Percentiles rank a stretch among this genome's conserved stretches.
Evolutionary conservation across 1,284 basidiomycete species (phyloP).

Genomic region (Sparassis latifolia): DNA sequence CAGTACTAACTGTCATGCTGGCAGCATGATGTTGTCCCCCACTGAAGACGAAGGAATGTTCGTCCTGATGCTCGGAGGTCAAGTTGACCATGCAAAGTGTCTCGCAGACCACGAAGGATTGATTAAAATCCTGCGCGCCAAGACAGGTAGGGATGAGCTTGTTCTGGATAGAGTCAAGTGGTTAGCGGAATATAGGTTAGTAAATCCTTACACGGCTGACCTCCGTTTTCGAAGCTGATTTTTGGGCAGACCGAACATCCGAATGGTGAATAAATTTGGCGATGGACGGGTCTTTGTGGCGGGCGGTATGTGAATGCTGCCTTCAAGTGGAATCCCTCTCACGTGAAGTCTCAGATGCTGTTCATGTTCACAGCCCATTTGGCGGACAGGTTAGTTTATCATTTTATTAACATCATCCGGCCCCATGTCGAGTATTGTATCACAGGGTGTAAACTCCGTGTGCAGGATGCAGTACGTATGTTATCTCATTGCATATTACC

Average conservation of each 20-base stretch:
- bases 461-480: slow-evolving; percentile 7
- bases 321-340: background rate
- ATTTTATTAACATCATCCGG: background rate
- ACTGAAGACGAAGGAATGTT: slow-evolving; percentile 1
- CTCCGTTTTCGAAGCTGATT: no score
- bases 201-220: background rate
- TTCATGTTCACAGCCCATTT: slow-evolving; percentile 26
- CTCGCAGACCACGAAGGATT: slow-evolving; percentile 1
- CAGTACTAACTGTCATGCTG: background rate
- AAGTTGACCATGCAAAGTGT: slow-evolving; percentile 1
- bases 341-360: slow-evolving; percentile 12
- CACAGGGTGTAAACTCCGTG: slow-evolving; percentile 8
- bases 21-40: slow-evolving; percentile 2
- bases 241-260: slow-evolving; percentile 27
- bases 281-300: slow-evolving; percentile 30
- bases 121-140: slow-evolving; percentile 1
- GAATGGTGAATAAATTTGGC: slow-evolving; percentile 30
- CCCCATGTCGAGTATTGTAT: background rate
- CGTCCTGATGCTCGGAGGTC: background rate
- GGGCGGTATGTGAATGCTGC: slow-evolving; percentile 25
- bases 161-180: slow-evolving; percentile 2
- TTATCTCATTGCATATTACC: background rate
- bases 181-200: slow-evolving; percentile 7
- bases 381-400: slow-evolving; percentile 25
- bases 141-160: slow-evolving; percentile 6